These are phyloP conservation scores for Salix brachista DNA, from an alignment of 345 rosid genomes.

Conservation along the genomic window DNA sequence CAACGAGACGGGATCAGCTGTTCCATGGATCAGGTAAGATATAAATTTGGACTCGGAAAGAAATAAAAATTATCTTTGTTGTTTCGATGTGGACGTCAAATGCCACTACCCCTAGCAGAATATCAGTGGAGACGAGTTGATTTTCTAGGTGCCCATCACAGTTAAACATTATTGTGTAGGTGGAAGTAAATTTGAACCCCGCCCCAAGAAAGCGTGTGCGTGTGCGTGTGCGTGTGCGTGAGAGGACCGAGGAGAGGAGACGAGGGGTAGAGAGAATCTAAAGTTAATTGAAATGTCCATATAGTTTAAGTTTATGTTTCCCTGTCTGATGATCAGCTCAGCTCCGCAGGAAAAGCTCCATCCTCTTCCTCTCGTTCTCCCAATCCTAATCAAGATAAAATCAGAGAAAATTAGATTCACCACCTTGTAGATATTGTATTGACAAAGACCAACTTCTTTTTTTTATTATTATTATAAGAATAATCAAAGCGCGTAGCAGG, in stretches of 20 bases:
- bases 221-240: neutral
- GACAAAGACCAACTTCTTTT: neutral
- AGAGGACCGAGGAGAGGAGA: neutral
- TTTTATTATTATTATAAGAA: too few relatives aligned
- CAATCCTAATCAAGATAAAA: neutral
- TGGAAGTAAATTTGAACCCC: neutral
- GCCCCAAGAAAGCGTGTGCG: neutral
- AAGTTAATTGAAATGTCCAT: neutral
- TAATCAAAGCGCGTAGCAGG: neutral
- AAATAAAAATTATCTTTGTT: too few relatives aligned
- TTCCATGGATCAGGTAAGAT: too few relatives aligned
- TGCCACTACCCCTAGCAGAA: too few relatives aligned
- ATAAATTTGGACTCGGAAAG: too few relatives aligned
- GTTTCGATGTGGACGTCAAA: too few relatives aligned
- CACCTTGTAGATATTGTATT: neutral
- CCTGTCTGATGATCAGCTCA: neutral
- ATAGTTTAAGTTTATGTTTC: neutral
- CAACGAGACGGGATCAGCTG: too few relatives aligned
- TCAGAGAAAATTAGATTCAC: neutral
- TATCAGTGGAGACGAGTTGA: neutral
- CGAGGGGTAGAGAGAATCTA: neutral
- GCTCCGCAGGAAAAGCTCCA: neutral
- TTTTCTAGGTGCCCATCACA: neutral
- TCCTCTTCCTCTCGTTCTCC: neutral
- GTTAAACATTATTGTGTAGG: neutral